Base-by-base conservation (phyloP, 2,329 filamentous ascomycete genomes). In the Plenodomus lindquistii region DNA sequence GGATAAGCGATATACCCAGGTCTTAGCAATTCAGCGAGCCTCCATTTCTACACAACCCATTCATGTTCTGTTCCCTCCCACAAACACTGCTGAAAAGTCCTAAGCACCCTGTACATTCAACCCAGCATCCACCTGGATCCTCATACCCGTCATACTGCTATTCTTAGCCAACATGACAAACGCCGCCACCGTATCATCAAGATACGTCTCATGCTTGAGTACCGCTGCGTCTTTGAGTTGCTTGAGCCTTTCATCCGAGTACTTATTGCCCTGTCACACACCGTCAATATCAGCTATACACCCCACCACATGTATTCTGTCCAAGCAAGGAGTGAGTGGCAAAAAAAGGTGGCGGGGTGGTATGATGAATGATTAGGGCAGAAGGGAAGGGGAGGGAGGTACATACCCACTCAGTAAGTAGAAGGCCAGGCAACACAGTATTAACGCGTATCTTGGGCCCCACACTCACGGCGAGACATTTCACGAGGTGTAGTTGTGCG, bases 401-500 rank as follows among this genome's bases (percentile, higher is more conserved):
- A 51, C 57, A 15, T 52, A 68, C 65, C 69, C 69, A 72, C 56
- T 72, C 69, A 82, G 86, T 88, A 61, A 86, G 69, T 52, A 88
- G 64, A 49, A 88, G 71, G 1, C 85, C 85, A 0, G 86, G 86
- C 42, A 85, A 69, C 1, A 88, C 81, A 11, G 85, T 84, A 67
- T 88, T 88, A 37, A 86, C 76, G 27, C 86, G 74, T 24, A 86
- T 76, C 66, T 86, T 87, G 5, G 77, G 74, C 0, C 85, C 85
- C 56, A 86, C 82, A 4, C 80, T 84, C 45, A 76, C 72, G 2
- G 85, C 85, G 15, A 88, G 74, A 57, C 83, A 85, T 59, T 85
- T 85, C 74, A 87, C 85, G 42, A 88, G 70, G 65, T 88, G 86
- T 49, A 88, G 60, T 49, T 82, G 81, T 5, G 89, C 89, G 1